These are phyloP conservation scores for Nakaseomyces nivariensis DNA, from an alignment of 1,139 yeast species.

Conservation along the genomic window DNA sequence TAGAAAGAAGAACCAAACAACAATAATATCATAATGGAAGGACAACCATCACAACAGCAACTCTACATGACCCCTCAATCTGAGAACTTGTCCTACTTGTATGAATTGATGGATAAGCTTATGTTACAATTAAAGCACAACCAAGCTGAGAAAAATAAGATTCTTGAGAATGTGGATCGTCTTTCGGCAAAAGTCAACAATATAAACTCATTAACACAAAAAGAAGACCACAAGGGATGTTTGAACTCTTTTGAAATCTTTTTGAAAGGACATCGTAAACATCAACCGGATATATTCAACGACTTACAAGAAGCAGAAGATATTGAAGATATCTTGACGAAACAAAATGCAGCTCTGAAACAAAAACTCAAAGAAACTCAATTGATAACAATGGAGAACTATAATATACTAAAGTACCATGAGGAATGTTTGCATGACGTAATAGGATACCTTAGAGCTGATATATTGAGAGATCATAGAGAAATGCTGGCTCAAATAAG, in stretches of 20 bases:
- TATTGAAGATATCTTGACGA: slow-evolving; percentile 6
- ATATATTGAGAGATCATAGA: slow-evolving; percentile 14
- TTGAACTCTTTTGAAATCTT: background rate
- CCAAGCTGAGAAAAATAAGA: slow-evolving; percentile 14
- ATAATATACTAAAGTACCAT: slow-evolving; percentile 14
- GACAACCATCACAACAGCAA: slow-evolving; percentile 11
- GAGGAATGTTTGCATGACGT: slow-evolving; percentile 18
- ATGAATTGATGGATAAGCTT: slow-evolving; percentile 15
- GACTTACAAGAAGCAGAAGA: slow-evolving; percentile 2
- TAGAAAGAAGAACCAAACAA: background rate
- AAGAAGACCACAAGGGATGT: background rate
- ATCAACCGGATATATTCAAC: background rate
- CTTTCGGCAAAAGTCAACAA: slow-evolving; percentile 11
- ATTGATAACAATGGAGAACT: slow-evolving; percentile 10
- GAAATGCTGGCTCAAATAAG: slow-evolving; percentile 10
- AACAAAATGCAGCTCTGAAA: slow-evolving; percentile 14
- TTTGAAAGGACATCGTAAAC: background rate
- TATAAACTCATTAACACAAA: background rate
- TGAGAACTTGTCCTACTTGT: slow-evolving; percentile 21
- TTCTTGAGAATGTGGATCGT: slow-evolving; percentile 15
- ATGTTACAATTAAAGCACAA: slow-evolving; percentile 15
- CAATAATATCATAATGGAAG: background rate
- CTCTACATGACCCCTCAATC: slow-evolving; percentile 23
- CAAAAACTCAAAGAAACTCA: slow-evolving; percentile 9
- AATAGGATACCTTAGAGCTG: slow-evolving; percentile 15